Evolutionary conservation across 108 stramenopile genomes (phyloP).

Genomic region (Nitzschia sp.): DNA sequence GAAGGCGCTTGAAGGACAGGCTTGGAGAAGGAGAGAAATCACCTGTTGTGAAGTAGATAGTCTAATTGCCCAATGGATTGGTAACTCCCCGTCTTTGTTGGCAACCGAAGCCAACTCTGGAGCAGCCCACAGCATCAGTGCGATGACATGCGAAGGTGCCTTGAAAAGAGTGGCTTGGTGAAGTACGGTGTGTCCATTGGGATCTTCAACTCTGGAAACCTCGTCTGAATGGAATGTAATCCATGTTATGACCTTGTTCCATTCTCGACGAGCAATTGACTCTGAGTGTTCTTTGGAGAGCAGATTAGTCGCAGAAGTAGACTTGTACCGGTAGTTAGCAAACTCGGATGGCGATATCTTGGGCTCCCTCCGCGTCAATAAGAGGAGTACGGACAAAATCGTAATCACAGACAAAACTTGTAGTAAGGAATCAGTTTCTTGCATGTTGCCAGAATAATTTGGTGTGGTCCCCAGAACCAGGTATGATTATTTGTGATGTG

Average conservation of each 20-base stretch:
- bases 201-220: slow-evolving; percentile 21
- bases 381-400: too few relatives aligned
- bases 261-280: slow-evolving; percentile 27
- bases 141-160: slow-evolving; percentile 26
- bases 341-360: slow-evolving; percentile 6
- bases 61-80: slow-evolving; percentile 43
- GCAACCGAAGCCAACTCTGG: slow-evolving; percentile 26
- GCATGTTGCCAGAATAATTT: too few relatives aligned
- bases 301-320: slow-evolving; percentile 14
- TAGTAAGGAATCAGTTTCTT: too few relatives aligned
- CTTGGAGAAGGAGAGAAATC: slow-evolving; percentile 11
- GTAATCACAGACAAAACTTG: too few relatives aligned
- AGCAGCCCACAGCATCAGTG: slow-evolving; percentile 29
- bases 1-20: slow-evolving; percentile 26
- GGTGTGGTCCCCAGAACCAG: too few relatives aligned
- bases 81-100: slow-evolving; percentile 38
- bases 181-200: slow-evolving; percentile 27
- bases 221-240: slow-evolving; percentile 37
- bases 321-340: slow-evolving; percentile 7
- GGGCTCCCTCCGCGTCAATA: too few relatives aligned
- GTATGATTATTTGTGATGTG: too few relatives aligned
- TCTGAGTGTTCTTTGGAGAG: slow-evolving; percentile 25
- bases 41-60: slow-evolving; percentile 20
- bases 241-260: slow-evolving; percentile 32
- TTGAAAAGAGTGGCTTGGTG: slow-evolving; percentile 37